phyloP scores from a whole-genome alignment of 176 grass and related monocot genomes.

The Eleusine indica region DNA sequence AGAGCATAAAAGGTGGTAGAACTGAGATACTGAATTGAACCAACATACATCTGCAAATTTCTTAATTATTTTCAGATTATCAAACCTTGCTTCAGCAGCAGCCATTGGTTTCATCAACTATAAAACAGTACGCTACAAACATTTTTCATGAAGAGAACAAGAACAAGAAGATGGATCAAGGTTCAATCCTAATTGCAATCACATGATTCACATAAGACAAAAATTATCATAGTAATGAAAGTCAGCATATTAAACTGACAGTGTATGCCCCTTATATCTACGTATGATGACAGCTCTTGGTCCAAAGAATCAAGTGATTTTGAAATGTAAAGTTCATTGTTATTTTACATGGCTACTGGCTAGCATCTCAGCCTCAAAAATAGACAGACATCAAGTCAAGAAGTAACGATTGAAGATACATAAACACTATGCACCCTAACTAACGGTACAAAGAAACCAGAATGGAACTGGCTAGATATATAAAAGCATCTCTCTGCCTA shows the following conservation, averaged over 20 bases:
- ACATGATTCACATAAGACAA: background rate
- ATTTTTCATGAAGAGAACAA: no score
- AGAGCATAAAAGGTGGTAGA: background rate
- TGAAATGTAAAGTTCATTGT: background rate
- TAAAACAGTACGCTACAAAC: no score
- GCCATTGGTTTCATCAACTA: no score
- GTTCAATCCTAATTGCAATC: background rate
- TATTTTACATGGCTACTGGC: background rate
- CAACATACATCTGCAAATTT: background rate
- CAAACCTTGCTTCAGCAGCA: background rate
- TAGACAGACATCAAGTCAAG: background rate
- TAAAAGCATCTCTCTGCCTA: background rate
- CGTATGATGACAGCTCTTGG: background rate
- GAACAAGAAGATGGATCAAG: background rate
- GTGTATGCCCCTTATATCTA: background rate
- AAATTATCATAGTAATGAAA: background rate
- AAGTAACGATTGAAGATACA: background rate
- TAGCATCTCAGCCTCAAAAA: background rate
- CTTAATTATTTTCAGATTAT: background rate
- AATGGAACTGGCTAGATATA: background rate
- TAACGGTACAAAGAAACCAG: background rate
- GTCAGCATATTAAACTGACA: background rate
- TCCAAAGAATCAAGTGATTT: background rate
- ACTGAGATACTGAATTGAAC: background rate
- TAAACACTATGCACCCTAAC: background rate